phyloP scores from a whole-genome alignment of 768 basidiomycete genomes.

The Dentipellis sp. region DNA sequence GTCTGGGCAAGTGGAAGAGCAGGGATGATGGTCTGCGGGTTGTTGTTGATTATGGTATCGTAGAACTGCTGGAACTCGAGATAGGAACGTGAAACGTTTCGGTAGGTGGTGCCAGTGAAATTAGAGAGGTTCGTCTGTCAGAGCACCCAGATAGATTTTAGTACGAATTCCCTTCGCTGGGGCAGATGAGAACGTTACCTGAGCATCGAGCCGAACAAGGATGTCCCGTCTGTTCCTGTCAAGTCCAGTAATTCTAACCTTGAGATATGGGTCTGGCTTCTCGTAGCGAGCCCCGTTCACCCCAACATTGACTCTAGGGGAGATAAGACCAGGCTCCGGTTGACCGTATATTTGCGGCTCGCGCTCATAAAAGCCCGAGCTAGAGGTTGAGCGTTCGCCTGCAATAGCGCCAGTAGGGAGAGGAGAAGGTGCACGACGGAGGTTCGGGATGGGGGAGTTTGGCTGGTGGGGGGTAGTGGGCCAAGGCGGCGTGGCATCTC shows the following conservation, averaged over 20 bases:
- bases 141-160: background rate
- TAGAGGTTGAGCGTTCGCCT: conserved; percentile 34
- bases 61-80: conserved; percentile 92
- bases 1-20: conserved; percentile 95
- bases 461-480: conserved; percentile 72
- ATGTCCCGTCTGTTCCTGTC: conserved; percentile 95
- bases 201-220: conserved; percentile 89
- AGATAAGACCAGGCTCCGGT: conserved; percentile 75
- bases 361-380: conserved; percentile 49
- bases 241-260: conserved; percentile 82
- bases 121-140: conserved; percentile 86
- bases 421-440: conserved; percentile 51
- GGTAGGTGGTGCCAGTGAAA: conserved; percentile 81
- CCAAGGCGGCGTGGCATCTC: conserved; percentile 55
- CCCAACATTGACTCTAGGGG: conserved; percentile 54
- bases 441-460: conserved; percentile 62
- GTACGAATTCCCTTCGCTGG: no score
- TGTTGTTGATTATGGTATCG: conserved; percentile 79
- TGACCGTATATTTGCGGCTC: conserved; percentile 85
- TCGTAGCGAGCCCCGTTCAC: conserved; percentile 68
- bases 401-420: conserved; percentile 27
- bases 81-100: conserved; percentile 93
- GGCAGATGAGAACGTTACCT: conserved; percentile 42
- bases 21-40: conserved; percentile 94
- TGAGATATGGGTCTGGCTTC: conserved; percentile 74